These are phyloP conservation scores for Ascodesmis nigricans DNA, from an alignment of 495 filamentous ascomycete species.

Conservation along the genomic window DNA sequence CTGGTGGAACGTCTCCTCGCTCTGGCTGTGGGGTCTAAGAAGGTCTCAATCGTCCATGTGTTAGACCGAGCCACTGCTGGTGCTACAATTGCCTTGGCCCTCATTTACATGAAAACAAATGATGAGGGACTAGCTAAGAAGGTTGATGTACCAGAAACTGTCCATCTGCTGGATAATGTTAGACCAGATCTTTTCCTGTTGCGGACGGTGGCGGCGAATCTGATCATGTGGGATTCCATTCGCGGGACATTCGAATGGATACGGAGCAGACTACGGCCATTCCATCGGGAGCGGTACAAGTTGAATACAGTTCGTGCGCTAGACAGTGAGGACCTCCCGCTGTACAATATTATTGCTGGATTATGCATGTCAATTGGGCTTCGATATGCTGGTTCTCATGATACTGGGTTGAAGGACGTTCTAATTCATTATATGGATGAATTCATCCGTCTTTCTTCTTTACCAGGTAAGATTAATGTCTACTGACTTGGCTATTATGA, in stretches of 20 bases:
- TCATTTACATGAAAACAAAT: conserved; percentile 95
- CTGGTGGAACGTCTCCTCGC: conserved; percentile 69
- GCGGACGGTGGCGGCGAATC: conserved; percentile 67
- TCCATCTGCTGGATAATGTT: conserved; percentile 81
- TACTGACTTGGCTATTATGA: background rate
- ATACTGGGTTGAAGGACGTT: conserved; percentile 48
- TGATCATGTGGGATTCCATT: conserved; percentile 87
- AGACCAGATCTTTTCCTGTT: conserved; percentile 82
- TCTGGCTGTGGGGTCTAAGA: conserved; percentile 66
- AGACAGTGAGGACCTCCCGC: conserved; percentile 59
- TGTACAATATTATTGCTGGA: conserved; percentile 78
- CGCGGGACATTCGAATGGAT: conserved; percentile 51
- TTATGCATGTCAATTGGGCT: conserved; percentile 70
- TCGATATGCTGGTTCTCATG: conserved; percentile 67
- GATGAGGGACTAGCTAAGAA: conserved; percentile 74
- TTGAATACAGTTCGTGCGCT: conserved; percentile 34
- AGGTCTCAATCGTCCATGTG: conserved; percentile 71
- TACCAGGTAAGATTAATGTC: conserved; percentile 25
- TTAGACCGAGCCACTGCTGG: conserved; percentile 80
- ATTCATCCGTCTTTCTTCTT: conserved; percentile 55
- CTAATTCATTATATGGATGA: conserved; percentile 68
- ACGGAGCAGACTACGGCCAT: conserved; percentile 40
- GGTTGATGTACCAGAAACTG: conserved; percentile 75
- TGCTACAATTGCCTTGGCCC: conserved; percentile 68
- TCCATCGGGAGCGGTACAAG: conserved; percentile 15